Conservation (phyloP, 2,329 filamentous ascomycete genomes). For the Hypoxylon sp. region DNA sequence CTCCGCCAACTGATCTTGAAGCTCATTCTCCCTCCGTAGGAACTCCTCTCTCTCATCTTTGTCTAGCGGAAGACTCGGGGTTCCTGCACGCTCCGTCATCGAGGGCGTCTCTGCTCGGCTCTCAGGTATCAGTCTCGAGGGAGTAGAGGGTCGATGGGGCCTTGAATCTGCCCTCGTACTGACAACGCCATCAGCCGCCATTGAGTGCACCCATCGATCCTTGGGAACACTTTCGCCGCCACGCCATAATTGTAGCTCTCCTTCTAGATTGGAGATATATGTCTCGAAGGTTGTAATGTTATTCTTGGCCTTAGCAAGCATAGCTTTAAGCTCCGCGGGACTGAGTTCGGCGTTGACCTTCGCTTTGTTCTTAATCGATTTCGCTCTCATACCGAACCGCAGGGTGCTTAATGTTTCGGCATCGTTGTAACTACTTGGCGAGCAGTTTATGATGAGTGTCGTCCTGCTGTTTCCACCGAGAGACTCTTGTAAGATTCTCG, state of each 20-base stretch:
- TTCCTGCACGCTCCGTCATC: slow-evolving; percentile 83
- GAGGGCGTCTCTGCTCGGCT: slow-evolving; percentile 69
- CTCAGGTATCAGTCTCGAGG: slow-evolving; percentile 61
- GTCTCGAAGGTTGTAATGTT: slow-evolving; percentile 89
- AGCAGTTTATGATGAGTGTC: slow-evolving; percentile 98
- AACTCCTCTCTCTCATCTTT: slow-evolving; percentile 99
- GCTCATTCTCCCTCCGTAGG: slow-evolving; percentile 90
- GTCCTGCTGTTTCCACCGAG: slow-evolving; percentile 97
- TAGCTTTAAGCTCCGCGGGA: slow-evolving; percentile 89
- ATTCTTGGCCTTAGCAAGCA: slow-evolving; percentile 90
- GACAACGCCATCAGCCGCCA: slow-evolving; percentile 62
- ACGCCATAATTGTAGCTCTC: slow-evolving; percentile 87
- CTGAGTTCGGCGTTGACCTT: slow-evolving; percentile 99
- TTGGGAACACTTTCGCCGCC: slow-evolving; percentile 86
- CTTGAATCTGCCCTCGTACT: slow-evolving; percentile 55
- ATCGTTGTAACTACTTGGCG: slow-evolving; percentile 98
- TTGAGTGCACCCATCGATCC: slow-evolving; percentile 82
- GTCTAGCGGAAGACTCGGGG: slow-evolving; percentile 86
- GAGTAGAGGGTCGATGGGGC: slow-evolving; percentile 62
- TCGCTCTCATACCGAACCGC: slow-evolving; percentile 93
- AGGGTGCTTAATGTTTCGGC: slow-evolving; percentile 91
- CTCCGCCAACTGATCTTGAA: slow-evolving; percentile 95
- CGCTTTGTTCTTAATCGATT: slow-evolving; percentile 99
- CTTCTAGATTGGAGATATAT: slow-evolving; percentile 84
- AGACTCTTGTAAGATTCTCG: slow-evolving; percentile 95